Evolutionary conservation across 768 basidiomycete genomes (phyloP), one percentile per base, ranked within the genome.

Genomic region (Russula abietina): DNA sequence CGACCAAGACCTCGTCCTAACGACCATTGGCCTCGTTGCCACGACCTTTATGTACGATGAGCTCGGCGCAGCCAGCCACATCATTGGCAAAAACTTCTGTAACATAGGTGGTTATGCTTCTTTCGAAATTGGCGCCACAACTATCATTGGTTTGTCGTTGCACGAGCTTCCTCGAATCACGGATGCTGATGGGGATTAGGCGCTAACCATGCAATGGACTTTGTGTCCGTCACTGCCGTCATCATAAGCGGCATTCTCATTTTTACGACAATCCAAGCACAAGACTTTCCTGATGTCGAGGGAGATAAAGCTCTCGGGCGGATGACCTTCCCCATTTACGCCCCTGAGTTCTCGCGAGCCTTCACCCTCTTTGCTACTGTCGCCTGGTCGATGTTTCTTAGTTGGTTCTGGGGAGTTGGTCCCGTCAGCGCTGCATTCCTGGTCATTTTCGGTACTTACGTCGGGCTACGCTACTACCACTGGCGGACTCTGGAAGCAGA

Each of bases 281-380:
- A 70, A 38, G 70, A 71, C 60, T 70, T 71, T 60, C 62, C 63
- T 17, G 70, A 71, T 55, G 68, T 69, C 28, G 68, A 65, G 46
- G 70, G 70, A 48, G 70, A 71, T 57, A 60, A 52, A 38, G 62
- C 58, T 17, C 54, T 62, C 14, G 70, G 70, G 26, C 68, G 70
- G 8, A 58, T 54, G 39, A 71, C 70, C 17, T 67, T 70, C 49
- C 69, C 69, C 7, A 70, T 68, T 30, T 65, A 66, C 51, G 65
- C 65, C 12, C 70, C 70, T 2, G 54, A 60, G 22, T 58, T 64
- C 52, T 70, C 70, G 36, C 59, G 70, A 22, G 24, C 60, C 30
- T 59, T 70, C 58, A 70, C 66, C 2, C 59, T 70, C 54, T 36
- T 70, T 8, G 65, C 65, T 39, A 67, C 69, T 33, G n/a, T 67